phyloP scores from a whole-genome alignment of 805 yeast species.

The Metschnikowia kofuensis region DNA sequence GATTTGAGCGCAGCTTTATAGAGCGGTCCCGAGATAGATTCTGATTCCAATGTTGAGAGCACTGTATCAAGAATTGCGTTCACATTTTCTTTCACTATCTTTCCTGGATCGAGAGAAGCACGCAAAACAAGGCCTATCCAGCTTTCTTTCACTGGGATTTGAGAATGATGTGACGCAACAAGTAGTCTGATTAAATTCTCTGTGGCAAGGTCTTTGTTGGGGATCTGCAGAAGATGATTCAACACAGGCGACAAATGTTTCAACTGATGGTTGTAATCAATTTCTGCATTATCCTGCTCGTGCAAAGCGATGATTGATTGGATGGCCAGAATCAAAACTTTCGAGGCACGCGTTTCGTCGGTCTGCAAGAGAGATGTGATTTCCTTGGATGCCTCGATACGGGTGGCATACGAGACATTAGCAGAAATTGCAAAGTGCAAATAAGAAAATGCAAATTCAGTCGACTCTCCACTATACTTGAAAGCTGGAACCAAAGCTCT shows the following conservation, averaged over 20 bases:
- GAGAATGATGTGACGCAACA: constrained; percentile 28
- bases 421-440: constrained; percentile 46
- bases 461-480: constrained; percentile 10
- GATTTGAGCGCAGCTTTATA: constrained; percentile 45
- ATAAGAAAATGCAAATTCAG: constrained; percentile 46
- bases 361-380: constrained; percentile 28
- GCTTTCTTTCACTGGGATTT: constrained; percentile 42
- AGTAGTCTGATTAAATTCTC: constrained; percentile 23
- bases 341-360: constrained; percentile 30
- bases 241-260: constrained; percentile 25
- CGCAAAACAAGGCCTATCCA: constrained; percentile 79
- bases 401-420: constrained; percentile 29
- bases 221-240: constrained; percentile 24
- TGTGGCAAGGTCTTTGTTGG: constrained; percentile 15
- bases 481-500: constrained; percentile 41
- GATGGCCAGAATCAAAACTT: constrained; percentile 43
- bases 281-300: constrained; percentile 14
- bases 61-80: constrained; percentile 21
- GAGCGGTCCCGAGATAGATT: constrained; percentile 39
- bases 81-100: constrained; percentile 46
- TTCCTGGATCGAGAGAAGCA: constrained; percentile 45
- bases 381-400: constrained; percentile 31
- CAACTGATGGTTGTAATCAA: constrained; percentile 16
- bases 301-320: constrained; percentile 22
- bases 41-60: constrained; percentile 16